Base-by-base conservation (phyloP, 352 stramenopile species). In the Phytophthora pini region DNA sequence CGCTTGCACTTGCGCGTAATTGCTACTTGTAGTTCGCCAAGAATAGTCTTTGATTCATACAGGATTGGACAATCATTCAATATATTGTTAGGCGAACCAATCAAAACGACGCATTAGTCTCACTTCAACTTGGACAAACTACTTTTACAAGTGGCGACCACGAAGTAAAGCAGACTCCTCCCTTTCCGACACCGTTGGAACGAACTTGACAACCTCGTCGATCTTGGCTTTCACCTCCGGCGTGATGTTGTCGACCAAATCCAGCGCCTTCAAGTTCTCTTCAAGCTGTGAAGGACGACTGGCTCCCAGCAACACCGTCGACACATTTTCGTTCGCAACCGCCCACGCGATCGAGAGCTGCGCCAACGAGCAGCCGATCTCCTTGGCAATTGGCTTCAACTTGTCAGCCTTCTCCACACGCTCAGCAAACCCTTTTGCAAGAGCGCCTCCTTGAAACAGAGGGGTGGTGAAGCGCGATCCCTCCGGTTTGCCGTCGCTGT, bases 381-480 rank as follows among this genome's bases (percentile, higher is more conserved):
- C 46, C 45, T 41, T 36, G 0, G 56, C 56, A 20, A 64, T 64
- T 4, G 36, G 46, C 20, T 57, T 64, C 11, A 64, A 32, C 36
- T 64, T 49, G 45, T 64, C 36, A 2, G 56, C 56, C 13, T 24
- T 43, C 26, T 56, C 56, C 22, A 63, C 56, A 8, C 32, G 56
- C 17, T 63, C 56, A 12, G 26, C 24, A 26, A 48, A 63, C 11
- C 40, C 39, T 10, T 49, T 8, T 1, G 12, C 39, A 10, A 60
- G 27, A 8, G 29, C 26, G 44, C 52, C 13, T 20, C 22, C 32
- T 20, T 27, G 41, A 52, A 61, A 61, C 40, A 45, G 8, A 10
- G 43, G 55, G 13, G 15, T 62, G 58, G 57, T 66, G 20, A 59
- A 75, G 70, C 57, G 57, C 2, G 57, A 65, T n/a, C 48, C 47